Evolutionary conservation across 805 yeast genomes (phyloP).

Genomic region (Candida verbasci): DNA sequence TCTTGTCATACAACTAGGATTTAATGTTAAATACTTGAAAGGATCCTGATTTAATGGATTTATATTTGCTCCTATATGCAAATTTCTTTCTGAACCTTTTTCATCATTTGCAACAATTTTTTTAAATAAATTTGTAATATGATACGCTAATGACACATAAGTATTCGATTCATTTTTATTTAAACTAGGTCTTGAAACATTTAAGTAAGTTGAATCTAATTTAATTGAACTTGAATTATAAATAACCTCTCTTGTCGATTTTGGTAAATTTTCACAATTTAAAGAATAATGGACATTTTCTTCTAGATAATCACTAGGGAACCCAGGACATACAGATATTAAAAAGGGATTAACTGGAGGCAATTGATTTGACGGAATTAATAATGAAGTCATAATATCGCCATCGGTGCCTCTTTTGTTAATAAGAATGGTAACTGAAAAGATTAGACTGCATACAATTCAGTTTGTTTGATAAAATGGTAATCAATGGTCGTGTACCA

Average conservation of each 20-base stretch:
- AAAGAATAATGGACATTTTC: constrained; percentile 31
- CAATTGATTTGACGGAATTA: constrained; percentile 14
- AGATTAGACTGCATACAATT: no score
- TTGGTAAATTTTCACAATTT: constrained; percentile 10
- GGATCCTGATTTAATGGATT: constrained; percentile 53
- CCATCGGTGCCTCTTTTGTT: no score
- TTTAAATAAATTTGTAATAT: constrained; percentile 39
- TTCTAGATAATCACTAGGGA: constrained; percentile 18
- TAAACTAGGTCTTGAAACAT: constrained; percentile 36
- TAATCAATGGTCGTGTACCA: no score
- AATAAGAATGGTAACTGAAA: not conserved
- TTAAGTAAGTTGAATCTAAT: constrained; percentile 24
- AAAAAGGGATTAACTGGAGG: constrained; percentile 29
- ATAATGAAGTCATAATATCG: constrained; percentile 26
- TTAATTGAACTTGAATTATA: constrained; percentile 19
- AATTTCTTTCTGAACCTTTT: constrained; percentile 37
- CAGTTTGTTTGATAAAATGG: no score
- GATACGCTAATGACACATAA: constrained; percentile 49
- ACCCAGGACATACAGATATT: constrained; percentile 36
- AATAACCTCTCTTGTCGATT: constrained; percentile 8
- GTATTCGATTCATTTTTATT: constrained; percentile 41
- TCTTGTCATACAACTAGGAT: constrained; percentile 47
- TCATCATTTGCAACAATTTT: constrained; percentile 32
- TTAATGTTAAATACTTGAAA: constrained; percentile 47
- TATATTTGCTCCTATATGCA: constrained; percentile 50